Base-by-base conservation (phyloP, 768 basidiomycete species). In the Epithele typhae region DNA sequence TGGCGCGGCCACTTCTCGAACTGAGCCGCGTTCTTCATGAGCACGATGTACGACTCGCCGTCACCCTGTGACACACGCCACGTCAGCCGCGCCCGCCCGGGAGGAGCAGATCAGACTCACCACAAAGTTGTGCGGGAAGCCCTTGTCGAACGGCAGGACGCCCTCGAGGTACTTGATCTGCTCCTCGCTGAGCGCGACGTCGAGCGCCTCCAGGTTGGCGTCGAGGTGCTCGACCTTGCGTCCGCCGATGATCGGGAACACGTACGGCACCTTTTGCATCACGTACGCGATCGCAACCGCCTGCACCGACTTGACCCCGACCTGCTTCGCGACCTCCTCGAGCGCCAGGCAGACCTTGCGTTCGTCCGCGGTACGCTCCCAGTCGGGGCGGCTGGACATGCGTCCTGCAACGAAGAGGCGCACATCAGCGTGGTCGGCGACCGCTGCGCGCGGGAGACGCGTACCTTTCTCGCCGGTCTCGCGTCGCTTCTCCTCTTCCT, bases 211-310 rank as follows among this genome's bases (percentile, higher is more conserved):
- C 19, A 79, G 48, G 54, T 79, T 81, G 34, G 68, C 69, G 39
- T 64, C 36, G 6, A 80, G 59, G 25, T 80, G 74, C 53, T 76
- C 76, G 25, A 76, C 60, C 53, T 77, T 81, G 37, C 76, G 67
- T 0, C 75, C 71, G 2, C 76, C 75, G 17, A 77, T 57, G 48
- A 78, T 66, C n/a, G 54, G 54, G 51, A 56, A 56, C 3, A 56
- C 74, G 43, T 66, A 76, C 0, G 73, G 70, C 2, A 71, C 66
- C 57, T 79, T 81, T 33, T 78, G 73, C 62, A 80, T 64, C 10
- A 79, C 62, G 46, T 78, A 79, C 15, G 76, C 75, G 46, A 80
- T 73, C 2, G 76, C 75, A 2, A 78, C 74, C 11, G 54, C 38
- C 27, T 48, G 49, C 43, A 59, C 48, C 33, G 23, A 49, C 44